Conservation (phyloP, 768 basidiomycete species). For the Naganishia vaughanmartiniae region DNA sequence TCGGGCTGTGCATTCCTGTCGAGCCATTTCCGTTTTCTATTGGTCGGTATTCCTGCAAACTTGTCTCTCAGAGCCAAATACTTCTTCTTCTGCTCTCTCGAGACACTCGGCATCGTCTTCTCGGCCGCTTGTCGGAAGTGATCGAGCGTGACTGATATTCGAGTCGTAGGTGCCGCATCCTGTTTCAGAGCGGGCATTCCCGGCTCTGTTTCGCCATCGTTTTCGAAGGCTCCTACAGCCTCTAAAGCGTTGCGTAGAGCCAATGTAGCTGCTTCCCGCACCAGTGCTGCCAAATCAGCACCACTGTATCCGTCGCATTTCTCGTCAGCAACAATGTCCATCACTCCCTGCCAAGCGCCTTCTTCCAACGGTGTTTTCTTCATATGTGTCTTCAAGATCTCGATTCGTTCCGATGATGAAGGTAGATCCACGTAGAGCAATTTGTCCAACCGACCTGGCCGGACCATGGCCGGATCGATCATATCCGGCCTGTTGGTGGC, state of each 20-base stretch:
- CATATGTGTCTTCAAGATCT: slow-evolving; percentile 74
- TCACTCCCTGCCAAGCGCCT: slow-evolving; percentile 48
- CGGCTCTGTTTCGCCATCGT: slow-evolving; percentile 40
- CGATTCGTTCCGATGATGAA: slow-evolving; percentile 66
- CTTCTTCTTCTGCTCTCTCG: slow-evolving; percentile 69
- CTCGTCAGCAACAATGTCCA: slow-evolving; percentile 59
- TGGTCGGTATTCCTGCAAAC: slow-evolving; percentile 68
- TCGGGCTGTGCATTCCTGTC: not conserved
- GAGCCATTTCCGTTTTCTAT: slow-evolving; percentile 17
- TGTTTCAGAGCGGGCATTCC: slow-evolving; percentile 33
- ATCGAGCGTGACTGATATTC: slow-evolving; percentile 59
- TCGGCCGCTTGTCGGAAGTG: slow-evolving; percentile 75
- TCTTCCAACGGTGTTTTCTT: slow-evolving; percentile 67
- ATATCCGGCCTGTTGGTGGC: slow-evolving; percentile 95
- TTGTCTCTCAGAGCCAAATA: slow-evolving; percentile 78
- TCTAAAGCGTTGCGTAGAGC: slow-evolving; percentile 63
- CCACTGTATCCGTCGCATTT: slow-evolving; percentile 85
- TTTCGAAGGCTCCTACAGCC: slow-evolving; percentile 66
- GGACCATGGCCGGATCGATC: slow-evolving; percentile 96
- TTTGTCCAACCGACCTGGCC: slow-evolving; percentile 92
- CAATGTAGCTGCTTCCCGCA: slow-evolving; percentile 84
- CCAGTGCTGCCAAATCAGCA: slow-evolving; percentile 82
- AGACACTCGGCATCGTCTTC: slow-evolving; percentile 85
- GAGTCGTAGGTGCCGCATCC: slow-evolving; percentile 2
- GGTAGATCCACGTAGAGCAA: slow-evolving; percentile 90